phyloP scores from a whole-genome alignment of 352 stramenopile species.

The Pythium guiyangense region DNA sequence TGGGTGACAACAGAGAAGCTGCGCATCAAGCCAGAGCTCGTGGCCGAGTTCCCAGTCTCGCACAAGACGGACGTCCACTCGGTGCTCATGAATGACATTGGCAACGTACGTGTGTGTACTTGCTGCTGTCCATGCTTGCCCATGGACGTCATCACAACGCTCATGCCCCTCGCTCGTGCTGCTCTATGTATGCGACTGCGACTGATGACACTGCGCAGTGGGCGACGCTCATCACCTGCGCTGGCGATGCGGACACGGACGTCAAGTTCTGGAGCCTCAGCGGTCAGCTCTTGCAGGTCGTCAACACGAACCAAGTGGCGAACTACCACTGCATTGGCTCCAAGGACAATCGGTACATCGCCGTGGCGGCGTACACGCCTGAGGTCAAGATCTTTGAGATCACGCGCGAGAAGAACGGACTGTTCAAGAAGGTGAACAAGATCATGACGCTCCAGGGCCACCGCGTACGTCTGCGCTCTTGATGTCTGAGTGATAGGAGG shows the following conservation, averaged over 20 bases:
- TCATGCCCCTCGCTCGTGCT: neutral
- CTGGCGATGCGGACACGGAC: constrained; percentile 61
- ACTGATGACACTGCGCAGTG: too few relatives aligned
- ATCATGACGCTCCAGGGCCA: constrained; percentile 81
- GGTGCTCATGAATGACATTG: constrained; percentile 81
- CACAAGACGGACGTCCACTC: constrained; percentile 81
- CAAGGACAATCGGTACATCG: constrained; percentile 81
- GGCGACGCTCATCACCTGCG: constrained; percentile 77
- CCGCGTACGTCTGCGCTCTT: constrained; percentile 36
- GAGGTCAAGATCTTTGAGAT: constrained; percentile 86
- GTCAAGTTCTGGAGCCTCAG: constrained; percentile 80
- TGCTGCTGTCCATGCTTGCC: too few relatives aligned
- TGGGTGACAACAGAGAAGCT: too few relatives aligned
- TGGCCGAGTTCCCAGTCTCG: constrained; percentile 47
- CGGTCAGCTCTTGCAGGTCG: constrained; percentile 60
- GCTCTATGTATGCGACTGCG: too few relatives aligned
- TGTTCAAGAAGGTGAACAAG: constrained; percentile 81
- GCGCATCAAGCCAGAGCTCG: constrained; percentile 63
- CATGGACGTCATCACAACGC: too few relatives aligned
- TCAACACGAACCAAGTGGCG: constrained; percentile 77
- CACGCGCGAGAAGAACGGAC: constrained; percentile 61
- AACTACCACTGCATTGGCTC: constrained; percentile 80
- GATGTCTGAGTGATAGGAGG: neutral
- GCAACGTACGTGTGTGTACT: constrained; percentile 28
- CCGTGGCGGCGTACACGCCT: constrained; percentile 73